phyloP scores from a whole-genome alignment of 257 asterid species.

The Petunia secreta region DNA sequence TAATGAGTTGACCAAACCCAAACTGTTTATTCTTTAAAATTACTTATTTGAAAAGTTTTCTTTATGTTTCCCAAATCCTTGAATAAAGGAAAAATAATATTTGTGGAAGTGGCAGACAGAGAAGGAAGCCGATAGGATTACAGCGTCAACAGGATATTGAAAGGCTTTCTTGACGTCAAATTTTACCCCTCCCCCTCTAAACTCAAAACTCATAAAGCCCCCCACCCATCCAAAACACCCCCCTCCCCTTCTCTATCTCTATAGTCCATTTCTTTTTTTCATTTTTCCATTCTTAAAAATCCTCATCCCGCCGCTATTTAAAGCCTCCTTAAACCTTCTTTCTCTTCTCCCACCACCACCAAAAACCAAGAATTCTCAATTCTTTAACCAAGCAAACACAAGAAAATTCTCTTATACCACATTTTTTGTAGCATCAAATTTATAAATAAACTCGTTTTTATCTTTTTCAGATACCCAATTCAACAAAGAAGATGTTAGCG shows the following conservation, averaged over 20 bases:
- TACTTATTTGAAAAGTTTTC: no score
- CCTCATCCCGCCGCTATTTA: constrained; percentile 28
- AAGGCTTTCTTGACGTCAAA: constrained; percentile 27
- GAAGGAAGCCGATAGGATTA: constrained; percentile 55
- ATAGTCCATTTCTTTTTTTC: not conserved
- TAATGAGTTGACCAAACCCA: no score
- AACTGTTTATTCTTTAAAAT: no score
- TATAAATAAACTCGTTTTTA: not conserved
- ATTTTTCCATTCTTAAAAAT: not conserved
- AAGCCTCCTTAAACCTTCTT: constrained; percentile 5
- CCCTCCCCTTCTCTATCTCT: not conserved
- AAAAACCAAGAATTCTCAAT: not conserved
- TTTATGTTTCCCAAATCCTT: no score
- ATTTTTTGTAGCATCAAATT: not conserved
- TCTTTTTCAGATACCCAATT: not conserved
- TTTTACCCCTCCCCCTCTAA: not conserved
- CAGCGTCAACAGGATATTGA: constrained; percentile 47
- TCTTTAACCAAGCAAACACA: not conserved
- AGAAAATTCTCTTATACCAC: not conserved
- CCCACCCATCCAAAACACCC: not conserved
- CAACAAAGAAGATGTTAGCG: constrained; percentile 58
- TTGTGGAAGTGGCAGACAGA: constrained; percentile 68
- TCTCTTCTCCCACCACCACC: not conserved
- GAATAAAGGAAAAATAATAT: not conserved
- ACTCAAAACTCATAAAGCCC: no score